Evolutionary conservation across 2,329 filamentous ascomycete genomes (phyloP).

Genomic region (Paecilomyces variotii): DNA sequence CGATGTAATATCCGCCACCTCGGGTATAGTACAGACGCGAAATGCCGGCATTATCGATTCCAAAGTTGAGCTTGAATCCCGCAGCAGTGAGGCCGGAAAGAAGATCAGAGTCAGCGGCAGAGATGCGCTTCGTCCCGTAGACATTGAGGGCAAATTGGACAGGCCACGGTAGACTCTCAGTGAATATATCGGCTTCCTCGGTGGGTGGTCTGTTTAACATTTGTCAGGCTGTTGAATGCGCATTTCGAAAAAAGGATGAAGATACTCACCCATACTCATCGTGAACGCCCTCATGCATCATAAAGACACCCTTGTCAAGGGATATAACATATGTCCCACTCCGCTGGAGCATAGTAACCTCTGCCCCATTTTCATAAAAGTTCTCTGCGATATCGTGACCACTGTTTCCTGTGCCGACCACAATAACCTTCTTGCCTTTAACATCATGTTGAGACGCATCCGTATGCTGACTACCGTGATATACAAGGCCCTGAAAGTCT

Average conservation of each 20-base stretch:
- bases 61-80: slow-evolving; percentile 38
- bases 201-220: slow-evolving; percentile 32
- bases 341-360: slow-evolving; percentile 49
- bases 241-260: not conserved
- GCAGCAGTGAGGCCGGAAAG: slow-evolving; percentile 40
- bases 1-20: slow-evolving; percentile 53
- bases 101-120: slow-evolving; percentile 34
- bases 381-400: slow-evolving; percentile 46
- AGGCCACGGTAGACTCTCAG: slow-evolving; percentile 40
- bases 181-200: slow-evolving; percentile 44
- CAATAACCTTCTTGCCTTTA: slow-evolving; percentile 38
- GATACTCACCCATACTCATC: slow-evolving; percentile 26
- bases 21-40: slow-evolving; percentile 38
- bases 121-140: slow-evolving; percentile 34
- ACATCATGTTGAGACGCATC: slow-evolving; percentile 30
- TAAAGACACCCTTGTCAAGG: slow-evolving; percentile 36
- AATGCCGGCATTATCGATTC: slow-evolving; percentile 35
- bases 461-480: slow-evolving; percentile 38
- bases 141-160: slow-evolving; percentile 41
- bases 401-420: slow-evolving; percentile 44
- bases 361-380: slow-evolving; percentile 41
- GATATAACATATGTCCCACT: slow-evolving; percentile 44
- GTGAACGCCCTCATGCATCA: slow-evolving; percentile 39
- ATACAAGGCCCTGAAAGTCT: slow-evolving; percentile 35
- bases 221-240: not conserved